phyloP scores from a whole-genome alignment of 225 moss, liverwort and hornwort genomes.

The Polytrichum formosum region DNA sequence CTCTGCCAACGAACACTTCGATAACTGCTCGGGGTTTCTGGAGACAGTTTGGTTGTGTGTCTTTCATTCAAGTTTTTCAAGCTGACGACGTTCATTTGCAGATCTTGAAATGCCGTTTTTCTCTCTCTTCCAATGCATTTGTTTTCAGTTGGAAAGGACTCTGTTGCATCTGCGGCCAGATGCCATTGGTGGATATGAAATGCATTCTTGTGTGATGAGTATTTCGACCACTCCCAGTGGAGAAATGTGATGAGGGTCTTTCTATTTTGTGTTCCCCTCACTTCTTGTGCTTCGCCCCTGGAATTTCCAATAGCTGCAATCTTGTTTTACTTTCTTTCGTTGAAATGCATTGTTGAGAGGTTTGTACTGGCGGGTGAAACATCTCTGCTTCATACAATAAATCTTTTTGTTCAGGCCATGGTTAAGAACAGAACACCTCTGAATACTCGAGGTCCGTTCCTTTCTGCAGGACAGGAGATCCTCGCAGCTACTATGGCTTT shows the following conservation, averaged over 20 bases:
- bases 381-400: too few species aligned
- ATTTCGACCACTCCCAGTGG: too few species aligned
- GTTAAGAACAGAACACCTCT: background rate
- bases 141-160: background rate
- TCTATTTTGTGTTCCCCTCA: too few species aligned
- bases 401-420: background rate
- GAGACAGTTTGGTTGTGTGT: background rate
- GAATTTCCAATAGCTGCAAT: too few species aligned
- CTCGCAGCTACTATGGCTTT: slow-evolving; percentile 21
- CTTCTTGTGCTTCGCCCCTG: too few species aligned
- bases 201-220: too few species aligned
- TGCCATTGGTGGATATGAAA: too few species aligned
- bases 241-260: too few species aligned
- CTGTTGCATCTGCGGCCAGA: too few species aligned
- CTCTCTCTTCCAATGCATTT: background rate
- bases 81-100: background rate
- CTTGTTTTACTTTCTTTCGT: too few species aligned
- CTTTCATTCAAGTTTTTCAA: background rate
- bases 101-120: background rate
- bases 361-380: too few species aligned
- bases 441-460: background rate
- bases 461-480: background rate
- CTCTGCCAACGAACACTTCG: background rate
- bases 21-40: background rate
- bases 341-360: too few species aligned